Conservation (phyloP, 1,139 yeast genomes). For the Kodamaea alishanica region DNA sequence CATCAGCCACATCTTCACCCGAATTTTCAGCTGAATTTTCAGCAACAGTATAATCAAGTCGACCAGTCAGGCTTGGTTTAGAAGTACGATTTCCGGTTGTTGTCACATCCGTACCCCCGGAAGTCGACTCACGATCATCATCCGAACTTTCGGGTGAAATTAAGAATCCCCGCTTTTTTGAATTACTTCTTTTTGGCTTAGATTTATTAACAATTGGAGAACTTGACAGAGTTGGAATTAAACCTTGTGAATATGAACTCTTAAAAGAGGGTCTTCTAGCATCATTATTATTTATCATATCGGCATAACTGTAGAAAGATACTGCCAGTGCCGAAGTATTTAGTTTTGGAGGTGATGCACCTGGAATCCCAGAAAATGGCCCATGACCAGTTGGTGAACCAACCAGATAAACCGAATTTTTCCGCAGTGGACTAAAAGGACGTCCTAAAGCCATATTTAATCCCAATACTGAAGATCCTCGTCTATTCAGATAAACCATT, state of each 20-base stretch:
- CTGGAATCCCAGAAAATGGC: conserved; percentile 16
- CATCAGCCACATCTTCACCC: conserved; percentile 1
- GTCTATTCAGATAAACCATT: conserved; percentile 58
- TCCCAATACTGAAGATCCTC: conserved; percentile 59
- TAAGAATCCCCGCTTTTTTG: conserved; percentile 16
- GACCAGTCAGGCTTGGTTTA: not conserved
- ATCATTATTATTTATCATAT: conserved; percentile 65
- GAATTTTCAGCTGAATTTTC: not conserved
- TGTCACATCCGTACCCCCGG: too few species aligned
- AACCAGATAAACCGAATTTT: conserved; percentile 33
- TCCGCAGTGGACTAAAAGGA: conserved; percentile 38
- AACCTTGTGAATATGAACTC: conserved; percentile 30
- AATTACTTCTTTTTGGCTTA: conserved; percentile 2
- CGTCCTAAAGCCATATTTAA: conserved; percentile 60
- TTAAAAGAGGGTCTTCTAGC: conserved; percentile 56
- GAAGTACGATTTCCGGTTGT: too few species aligned
- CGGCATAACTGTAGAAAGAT: conserved; percentile 76
- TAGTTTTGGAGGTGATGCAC: conserved; percentile 34
- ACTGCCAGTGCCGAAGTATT: conserved; percentile 47
- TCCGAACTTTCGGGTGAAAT: conserved; percentile 26
- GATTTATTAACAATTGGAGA: conserved; percentile 3
- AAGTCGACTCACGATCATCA: conserved; percentile 10
- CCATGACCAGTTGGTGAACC: conserved; percentile 11
- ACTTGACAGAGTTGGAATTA: conserved; percentile 11
- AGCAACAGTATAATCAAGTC: not conserved